Evolutionary conservation across 192 early-diverging fungal species (phyloP).

Genomic region (Backusella circina): DNA sequence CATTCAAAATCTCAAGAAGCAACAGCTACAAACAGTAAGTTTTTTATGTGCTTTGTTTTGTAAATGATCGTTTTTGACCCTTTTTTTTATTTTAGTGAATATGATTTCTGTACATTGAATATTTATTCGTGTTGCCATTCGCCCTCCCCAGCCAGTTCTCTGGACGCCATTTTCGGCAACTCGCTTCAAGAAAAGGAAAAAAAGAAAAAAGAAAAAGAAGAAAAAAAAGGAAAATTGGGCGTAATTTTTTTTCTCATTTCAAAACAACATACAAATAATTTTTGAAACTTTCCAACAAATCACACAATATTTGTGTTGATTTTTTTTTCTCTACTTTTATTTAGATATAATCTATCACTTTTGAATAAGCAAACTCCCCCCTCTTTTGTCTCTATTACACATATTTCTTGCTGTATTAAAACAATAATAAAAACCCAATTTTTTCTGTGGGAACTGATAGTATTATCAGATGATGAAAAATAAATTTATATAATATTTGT

Average conservation of each 20-base stretch:
- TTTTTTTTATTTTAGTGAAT: neutral
- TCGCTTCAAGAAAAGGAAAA: constrained; percentile 8
- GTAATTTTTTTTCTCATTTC: neutral
- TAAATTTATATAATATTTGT: neutral
- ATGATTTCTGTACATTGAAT: constrained; percentile 5
- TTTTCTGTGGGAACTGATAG: neutral
- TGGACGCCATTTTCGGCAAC: constrained; percentile 4
- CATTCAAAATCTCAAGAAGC: neutral
- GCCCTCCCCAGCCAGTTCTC: neutral
- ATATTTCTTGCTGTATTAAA: neutral
- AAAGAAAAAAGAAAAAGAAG: constrained; percentile 16
- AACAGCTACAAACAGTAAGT: neutral
- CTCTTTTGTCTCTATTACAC: neutral
- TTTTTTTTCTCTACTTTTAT: neutral
- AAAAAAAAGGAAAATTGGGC: neutral
- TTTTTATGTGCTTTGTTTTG: neutral
- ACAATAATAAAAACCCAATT: neutral
- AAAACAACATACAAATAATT: neutral
- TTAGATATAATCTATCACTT: neutral
- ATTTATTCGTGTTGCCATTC: neutral
- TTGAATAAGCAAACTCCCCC: neutral
- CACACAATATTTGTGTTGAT: neutral
- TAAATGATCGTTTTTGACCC: neutral
- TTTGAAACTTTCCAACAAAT: neutral
- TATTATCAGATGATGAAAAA: constrained; percentile 1